Evolutionary conservation across 2,329 filamentous ascomycete genomes (phyloP), one percentile per base, ranked within the genome.

Genomic region (Fusarium mexicanum): DNA sequence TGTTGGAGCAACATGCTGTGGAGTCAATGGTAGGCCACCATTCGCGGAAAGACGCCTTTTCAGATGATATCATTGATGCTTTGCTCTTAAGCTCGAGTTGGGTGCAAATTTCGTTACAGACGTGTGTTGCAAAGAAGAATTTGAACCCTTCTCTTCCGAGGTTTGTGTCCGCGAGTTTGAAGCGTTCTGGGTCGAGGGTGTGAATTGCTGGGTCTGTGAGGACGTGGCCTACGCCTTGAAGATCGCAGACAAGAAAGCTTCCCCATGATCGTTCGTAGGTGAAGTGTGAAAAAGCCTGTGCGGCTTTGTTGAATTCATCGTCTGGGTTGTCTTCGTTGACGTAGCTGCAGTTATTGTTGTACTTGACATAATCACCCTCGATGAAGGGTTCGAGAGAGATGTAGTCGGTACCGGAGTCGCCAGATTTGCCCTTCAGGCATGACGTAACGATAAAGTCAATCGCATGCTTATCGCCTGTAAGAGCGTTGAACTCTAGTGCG

Each of bases 261-360:
- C 83, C 83, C 55, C 70, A 70, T 0, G 83, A 84, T 3, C 83
- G 79, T 75, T 85, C 83, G 48, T 83, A 85, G 4, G 83, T 84
- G 46, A 84, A 85, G 61, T 85, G 83, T 1, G 82, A 84, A 63
- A 85, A 85, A 1, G 82, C 83, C 47, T 85, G 83, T 0, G 83
- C 82, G 4, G 78, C 76, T 24, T 76, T 61, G 60, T 80, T 81
- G 68, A 77, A 76, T 11, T 64, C 67, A 35, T 77, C 70, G 3
- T 46, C 26, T 12, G 69, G 65, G 3, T 70, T 51, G 12, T 79
- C 75, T 4, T 81, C 69, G n/a, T 79, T 79, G 29, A 83, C 80
- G 12, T 73, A 82, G 44, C 75, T 72, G 31, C 65, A 68, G 64
- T 84, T 84, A 60, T 73, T 79, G 73, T 84, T 85, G 72, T 84